A percentile compares a stretch with the other conserved stretches of the same genome.
Conservation (phyloP, 1,139 yeast genomes). For the Meyerozyma carpophila region DNA sequence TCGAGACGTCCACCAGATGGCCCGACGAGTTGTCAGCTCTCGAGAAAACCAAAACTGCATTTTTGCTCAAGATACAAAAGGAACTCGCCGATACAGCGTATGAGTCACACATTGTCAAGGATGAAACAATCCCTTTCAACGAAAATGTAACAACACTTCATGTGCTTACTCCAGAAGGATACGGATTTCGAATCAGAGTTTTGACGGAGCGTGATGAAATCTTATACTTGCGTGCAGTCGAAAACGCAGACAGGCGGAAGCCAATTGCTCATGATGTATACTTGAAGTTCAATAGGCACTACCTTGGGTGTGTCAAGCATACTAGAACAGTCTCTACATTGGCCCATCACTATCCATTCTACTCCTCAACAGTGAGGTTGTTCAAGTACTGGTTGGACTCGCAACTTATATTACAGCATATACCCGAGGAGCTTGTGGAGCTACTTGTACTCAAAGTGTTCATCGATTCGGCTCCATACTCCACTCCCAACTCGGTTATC, state of each 20-base stretch:
- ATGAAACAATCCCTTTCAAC: constrained; percentile 64
- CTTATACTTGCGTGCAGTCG: constrained; percentile 64
- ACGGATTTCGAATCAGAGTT: constrained; percentile 69
- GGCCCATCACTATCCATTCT: constrained; percentile 68
- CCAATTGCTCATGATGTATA: constrained; percentile 58
- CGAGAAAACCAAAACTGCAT: constrained; percentile 88
- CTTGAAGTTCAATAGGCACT: constrained; percentile 61
- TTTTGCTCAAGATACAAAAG: constrained; percentile 64
- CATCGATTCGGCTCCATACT: constrained; percentile 80
- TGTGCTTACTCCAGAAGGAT: constrained; percentile 81
- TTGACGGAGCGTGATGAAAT: constrained; percentile 79
- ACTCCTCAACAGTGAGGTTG: constrained; percentile 74
- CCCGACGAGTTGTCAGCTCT: constrained; percentile 85
- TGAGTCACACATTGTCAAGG: constrained; percentile 54
- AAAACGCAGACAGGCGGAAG: constrained; percentile 53
- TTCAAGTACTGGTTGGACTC: constrained; percentile 86
- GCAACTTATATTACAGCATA: constrained; percentile 59
- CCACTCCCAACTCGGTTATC: constrained; percentile 71
- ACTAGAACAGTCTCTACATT: constrained; percentile 70
- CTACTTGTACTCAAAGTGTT: constrained; percentile 78
- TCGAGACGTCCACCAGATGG: constrained; percentile 91
- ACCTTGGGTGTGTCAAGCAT: constrained; percentile 71
- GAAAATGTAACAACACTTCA: constrained; percentile 53
- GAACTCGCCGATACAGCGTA: constrained; percentile 53
- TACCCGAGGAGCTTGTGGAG: constrained; percentile 76